phyloP scores from a whole-genome alignment of 257 asterid species.

The Cruciata laevipes region DNA sequence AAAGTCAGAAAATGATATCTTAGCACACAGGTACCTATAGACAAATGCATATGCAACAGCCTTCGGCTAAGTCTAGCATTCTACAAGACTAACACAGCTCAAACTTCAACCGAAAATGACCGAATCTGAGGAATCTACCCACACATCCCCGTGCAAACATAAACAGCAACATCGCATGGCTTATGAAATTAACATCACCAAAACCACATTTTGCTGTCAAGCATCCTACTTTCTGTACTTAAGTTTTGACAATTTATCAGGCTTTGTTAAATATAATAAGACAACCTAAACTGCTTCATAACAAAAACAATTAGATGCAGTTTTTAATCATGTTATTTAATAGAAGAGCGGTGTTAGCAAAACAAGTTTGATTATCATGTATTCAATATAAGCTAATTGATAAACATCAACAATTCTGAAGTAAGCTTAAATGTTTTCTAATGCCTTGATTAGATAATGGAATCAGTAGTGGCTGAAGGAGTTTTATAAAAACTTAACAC shows the following conservation, averaged over 20 bases:
- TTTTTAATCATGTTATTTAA: too few relatives aligned
- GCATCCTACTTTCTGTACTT: background rate
- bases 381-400: background rate
- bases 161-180: background rate
- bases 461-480: too few relatives aligned
- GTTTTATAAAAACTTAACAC: too few relatives aligned
- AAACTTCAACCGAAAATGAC: background rate
- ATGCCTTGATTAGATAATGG: background rate
- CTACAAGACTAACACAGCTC: slow-evolving; percentile 2
- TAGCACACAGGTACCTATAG: slow-evolving; percentile 1
- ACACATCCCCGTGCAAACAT: background rate
- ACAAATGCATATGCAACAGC: background rate
- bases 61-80: background rate
- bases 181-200: background rate
- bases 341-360: background rate
- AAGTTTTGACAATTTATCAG: background rate
- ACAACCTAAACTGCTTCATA: background rate
- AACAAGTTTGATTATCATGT: background rate
- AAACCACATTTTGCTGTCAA: background rate
- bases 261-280: background rate
- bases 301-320: background rate
- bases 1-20: background rate
- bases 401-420: background rate
- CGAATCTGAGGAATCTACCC: background rate
- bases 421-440: background rate